Evolutionary conservation across 2,329 filamentous ascomycete genomes (phyloP), one percentile per base, ranked within the genome.

Genomic region (Aspergillus cejpii): DNA sequence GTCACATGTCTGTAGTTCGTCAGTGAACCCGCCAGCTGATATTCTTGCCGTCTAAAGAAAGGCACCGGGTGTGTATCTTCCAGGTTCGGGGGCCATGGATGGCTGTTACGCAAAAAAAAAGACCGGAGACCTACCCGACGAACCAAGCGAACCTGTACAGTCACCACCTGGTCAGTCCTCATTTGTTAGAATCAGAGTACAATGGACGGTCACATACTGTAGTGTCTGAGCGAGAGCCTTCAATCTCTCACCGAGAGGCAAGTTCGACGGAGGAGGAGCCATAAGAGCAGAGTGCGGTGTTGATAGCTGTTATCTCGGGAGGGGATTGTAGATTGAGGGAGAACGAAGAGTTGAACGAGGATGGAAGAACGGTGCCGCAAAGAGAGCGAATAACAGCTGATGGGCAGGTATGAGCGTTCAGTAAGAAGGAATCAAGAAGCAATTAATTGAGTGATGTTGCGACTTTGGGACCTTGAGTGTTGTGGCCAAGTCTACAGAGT

Each of bases 141-240:
- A 89, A 90, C 86, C 86, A 91, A 60, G 79, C 85, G 63, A 90
- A 57, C 53, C 58, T 63, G 50, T 52, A 42, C 39, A 14, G 15
- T 34, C 17, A 31, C 73, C 57, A 75, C 66, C 36, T 39, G 24
- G 51, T 58, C 53, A 59, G 53, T 50, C 49, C 31, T 49, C 48
- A 41, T 54, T 47, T 17, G 2, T 8, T 27, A 37, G 44, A 27
- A 52, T 37, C 27, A 41, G 37, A 33, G 20, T 41, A 37, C 14
- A 38, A 51, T 38, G 44, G 69, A 65, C 66, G 81, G 73, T 68
- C 81, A 85, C 91, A 59, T 67, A 98, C 75, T 97, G 92, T 57
- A 97, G 76, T 37, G 90, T 97, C 69, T 94, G 83, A 55, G 84
- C 89, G 57, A 97, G 77, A 57, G 79, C 76, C 60, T 87, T 70